Percentiles rank a stretch among this genome's conserved stretches.
Evolutionary conservation across 352 stramenopile genomes (phyloP).

Genomic region (Phytophthora sojae): DNA sequence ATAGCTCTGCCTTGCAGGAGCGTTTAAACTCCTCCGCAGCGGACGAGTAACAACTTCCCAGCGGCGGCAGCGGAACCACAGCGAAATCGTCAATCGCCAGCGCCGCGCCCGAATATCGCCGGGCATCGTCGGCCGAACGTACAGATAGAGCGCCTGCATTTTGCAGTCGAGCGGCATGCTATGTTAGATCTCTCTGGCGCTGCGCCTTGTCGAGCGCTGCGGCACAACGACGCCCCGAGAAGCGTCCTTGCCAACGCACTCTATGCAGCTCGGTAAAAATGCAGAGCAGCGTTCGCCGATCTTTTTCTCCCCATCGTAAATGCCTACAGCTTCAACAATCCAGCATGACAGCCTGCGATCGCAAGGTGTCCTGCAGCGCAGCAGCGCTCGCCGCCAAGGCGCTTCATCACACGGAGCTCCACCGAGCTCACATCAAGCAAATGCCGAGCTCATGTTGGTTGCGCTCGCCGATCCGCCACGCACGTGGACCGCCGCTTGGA

Average conservation of each 20-base stretch:
- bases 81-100: conserved; percentile 12
- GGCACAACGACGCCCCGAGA: conserved; percentile 14
- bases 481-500: background rate
- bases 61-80: background rate
- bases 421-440: background rate
- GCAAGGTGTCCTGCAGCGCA: background rate
- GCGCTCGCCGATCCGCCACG: conserved; percentile 2
- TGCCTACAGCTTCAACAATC: conserved; percentile 21
- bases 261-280: conserved; percentile 29
- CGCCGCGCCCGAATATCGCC: background rate
- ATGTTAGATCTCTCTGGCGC: background rate
- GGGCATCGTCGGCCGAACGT: conserved; percentile 6
- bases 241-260: conserved; percentile 13
- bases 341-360: background rate
- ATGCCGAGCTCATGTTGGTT: background rate
- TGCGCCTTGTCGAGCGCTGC: conserved; percentile 11
- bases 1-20: background rate
- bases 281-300: conserved; percentile 30
- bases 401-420: background rate
- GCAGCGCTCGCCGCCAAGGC: background rate
- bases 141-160: conserved; percentile 7
- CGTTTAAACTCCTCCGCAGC: background rate
- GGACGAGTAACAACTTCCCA: background rate
- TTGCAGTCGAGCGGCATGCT: background rate
- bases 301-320: conserved; percentile 27